phyloP scores from a whole-genome alignment of 495 filamentous ascomycete genomes.

The Symbiotaphrina buchneri region DNA sequence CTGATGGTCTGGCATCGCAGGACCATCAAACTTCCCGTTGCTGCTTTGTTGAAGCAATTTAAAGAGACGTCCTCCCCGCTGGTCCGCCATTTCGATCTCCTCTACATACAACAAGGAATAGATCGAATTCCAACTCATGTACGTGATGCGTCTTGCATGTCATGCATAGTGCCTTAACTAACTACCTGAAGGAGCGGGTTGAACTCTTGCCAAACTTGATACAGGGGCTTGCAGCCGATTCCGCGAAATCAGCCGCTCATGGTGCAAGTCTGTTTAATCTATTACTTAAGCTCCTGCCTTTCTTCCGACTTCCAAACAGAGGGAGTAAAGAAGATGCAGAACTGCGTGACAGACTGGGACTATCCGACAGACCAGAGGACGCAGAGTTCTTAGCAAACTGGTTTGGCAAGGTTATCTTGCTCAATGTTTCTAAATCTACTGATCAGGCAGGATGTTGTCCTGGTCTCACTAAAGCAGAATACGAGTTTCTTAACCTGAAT shows the following conservation, averaged over 20 bases:
- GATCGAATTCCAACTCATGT: constrained; percentile 29
- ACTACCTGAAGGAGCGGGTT: constrained; percentile 26
- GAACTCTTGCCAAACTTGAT: constrained; percentile 51
- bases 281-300: constrained; percentile 47
- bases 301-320: constrained; percentile 47
- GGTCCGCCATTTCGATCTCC: constrained; percentile 70
- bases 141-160: not conserved
- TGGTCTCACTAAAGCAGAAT: constrained; percentile 47
- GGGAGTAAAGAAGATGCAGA: constrained; percentile 56
- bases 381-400: constrained; percentile 50
- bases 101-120: constrained; percentile 76
- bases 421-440: constrained; percentile 22
- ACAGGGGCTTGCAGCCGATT: constrained; percentile 40
- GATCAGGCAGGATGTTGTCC: constrained; percentile 22
- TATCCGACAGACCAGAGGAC: constrained; percentile 38
- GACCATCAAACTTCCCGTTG: constrained; percentile 63
- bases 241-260: constrained; percentile 35
- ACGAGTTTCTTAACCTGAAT: constrained; percentile 46
- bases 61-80: constrained; percentile 49
- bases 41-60: constrained; percentile 68
- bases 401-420: constrained; percentile 60
- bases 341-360: constrained; percentile 37
- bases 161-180: not conserved
- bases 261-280: constrained; percentile 63
- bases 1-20: constrained; percentile 9